Base-by-base conservation (phyloP, 331 rosid genomes). In the Erythrophleum ivorense region DNA sequence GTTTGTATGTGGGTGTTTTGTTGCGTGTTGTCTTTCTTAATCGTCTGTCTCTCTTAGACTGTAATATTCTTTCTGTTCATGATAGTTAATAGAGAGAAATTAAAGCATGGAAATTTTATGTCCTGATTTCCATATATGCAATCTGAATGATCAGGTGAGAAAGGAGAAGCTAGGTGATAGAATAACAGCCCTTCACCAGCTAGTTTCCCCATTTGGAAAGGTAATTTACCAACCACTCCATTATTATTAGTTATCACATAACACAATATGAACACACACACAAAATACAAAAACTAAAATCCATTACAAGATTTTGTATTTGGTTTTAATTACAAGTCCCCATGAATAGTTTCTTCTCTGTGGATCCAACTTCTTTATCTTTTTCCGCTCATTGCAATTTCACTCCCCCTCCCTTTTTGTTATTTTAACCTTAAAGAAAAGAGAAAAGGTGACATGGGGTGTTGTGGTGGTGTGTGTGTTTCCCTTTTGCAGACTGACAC, bases 171-270 rank as follows among this genome's bases (percentile, higher is more conserved):
- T 94, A 6, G 97, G 94, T 48, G 98, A 91, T 87, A 91, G 98
- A 89, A 91, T 94, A 82, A 94, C 97, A 75, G 66, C 94, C 7
- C 98, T 94, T 83, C 98, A 94, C 86, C 98, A 92, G 73, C 85
- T 94, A 21, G 97, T 94, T 79, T 92, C 97, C 72, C 98, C 98
- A 73, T 94, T 94, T 80, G 98, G 98, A 87, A 94, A 94, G 98
- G 98, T 94, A 83, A 86, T 63, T 58, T 7, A 65, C n/a, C 34
- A 9, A 79, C 53, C 48, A 60, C 57, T 75, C 29, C 53, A 49
- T 75, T 11, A 67, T 31, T 43, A 40, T 41, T 67, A 7, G 13
- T 65, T 36, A 4, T 64, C 4, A 13, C 9, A 21, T 7, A 41
- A 67, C 46, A 9, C 12, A 67, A n/a, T 24, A 49, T 21, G 46